Evolutionary conservation across 1,139 yeast genomes (phyloP).

Genomic region (Pichia sp.): DNA sequence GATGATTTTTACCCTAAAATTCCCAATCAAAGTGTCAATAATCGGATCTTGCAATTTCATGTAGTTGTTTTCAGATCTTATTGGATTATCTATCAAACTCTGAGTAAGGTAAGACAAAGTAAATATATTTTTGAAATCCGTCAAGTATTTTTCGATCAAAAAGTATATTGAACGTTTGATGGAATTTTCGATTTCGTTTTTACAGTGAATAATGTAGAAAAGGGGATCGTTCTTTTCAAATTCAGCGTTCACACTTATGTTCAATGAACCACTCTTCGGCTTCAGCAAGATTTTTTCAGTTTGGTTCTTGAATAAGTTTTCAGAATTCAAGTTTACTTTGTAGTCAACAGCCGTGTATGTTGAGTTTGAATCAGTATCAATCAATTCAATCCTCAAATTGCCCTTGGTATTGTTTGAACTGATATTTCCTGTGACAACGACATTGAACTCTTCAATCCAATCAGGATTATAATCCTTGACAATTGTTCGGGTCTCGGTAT

Average conservation of each 20-base stretch:
- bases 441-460: constrained; percentile 78
- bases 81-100: constrained; percentile 25
- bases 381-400: constrained; percentile 20
- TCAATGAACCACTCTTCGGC: constrained; percentile 30
- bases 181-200: constrained; percentile 24
- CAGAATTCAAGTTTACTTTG: constrained; percentile 20
- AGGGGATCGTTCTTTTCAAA: constrained; percentile 29
- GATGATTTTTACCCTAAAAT: constrained; percentile 24
- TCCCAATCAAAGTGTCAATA: constrained; percentile 24
- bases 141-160: constrained; percentile 27
- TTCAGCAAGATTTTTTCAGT: constrained; percentile 23
- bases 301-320: constrained; percentile 29
- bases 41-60: constrained; percentile 23
- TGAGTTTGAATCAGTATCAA: constrained; percentile 20
- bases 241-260: constrained; percentile 25
- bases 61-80: constrained; percentile 21
- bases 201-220: constrained; percentile 25
- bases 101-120: constrained; percentile 23
- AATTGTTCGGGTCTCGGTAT: constrained; percentile 70
- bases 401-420: background rate
- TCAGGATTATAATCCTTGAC: constrained; percentile 64
- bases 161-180: constrained; percentile 27
- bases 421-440: constrained; percentile 6
- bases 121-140: constrained; percentile 27
- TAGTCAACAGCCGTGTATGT: constrained; percentile 25